Percentiles rank a stretch among this genome's conserved stretches.
phyloP scores from a whole-genome alignment of 2,329 filamentous ascomycete genomes.

The Phialocephala sp. region DNA sequence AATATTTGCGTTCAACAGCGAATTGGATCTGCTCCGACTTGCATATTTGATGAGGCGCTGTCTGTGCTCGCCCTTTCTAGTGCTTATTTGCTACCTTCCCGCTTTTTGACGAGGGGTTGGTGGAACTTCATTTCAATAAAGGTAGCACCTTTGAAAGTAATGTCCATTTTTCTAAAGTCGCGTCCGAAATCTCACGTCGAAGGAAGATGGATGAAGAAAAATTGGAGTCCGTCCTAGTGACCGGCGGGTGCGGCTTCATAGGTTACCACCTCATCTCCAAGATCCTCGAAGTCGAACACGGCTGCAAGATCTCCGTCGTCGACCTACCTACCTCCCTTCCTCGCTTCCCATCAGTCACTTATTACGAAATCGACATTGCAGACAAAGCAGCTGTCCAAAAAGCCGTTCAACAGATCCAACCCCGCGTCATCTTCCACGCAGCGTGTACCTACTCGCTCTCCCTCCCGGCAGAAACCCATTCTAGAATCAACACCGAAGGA shows the following conservation, averaged over 20 bases:
- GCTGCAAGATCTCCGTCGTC: slow-evolving; percentile 63
- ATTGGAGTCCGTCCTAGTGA: slow-evolving; percentile 62
- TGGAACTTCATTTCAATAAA: not conserved
- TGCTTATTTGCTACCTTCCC: not conserved
- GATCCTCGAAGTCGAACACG: slow-evolving; percentile 61
- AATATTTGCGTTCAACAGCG: not conserved
- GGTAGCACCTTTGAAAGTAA: too few species aligned
- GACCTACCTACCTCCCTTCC: slow-evolving; percentile 74
- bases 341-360: slow-evolving; percentile 55
- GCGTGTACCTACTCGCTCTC: slow-evolving; percentile 37
- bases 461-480: not conserved
- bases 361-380: slow-evolving; percentile 56
- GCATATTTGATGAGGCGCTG: not conserved
- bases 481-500: not conserved
- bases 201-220: not conserved
- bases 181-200: not conserved
- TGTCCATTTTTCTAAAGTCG: not conserved
- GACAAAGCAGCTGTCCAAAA: slow-evolving; percentile 37
- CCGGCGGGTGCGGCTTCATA: slow-evolving; percentile 84
- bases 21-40: not conserved
- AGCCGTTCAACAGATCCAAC: slow-evolving; percentile 49
- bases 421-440: slow-evolving; percentile 55
- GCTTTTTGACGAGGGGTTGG: not conserved
- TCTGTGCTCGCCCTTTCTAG: not conserved
- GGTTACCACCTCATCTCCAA: slow-evolving; percentile 74